Conservation (phyloP, 2,329 filamentous ascomycete genomes). For the Colletotrichum costaricense region DNA sequence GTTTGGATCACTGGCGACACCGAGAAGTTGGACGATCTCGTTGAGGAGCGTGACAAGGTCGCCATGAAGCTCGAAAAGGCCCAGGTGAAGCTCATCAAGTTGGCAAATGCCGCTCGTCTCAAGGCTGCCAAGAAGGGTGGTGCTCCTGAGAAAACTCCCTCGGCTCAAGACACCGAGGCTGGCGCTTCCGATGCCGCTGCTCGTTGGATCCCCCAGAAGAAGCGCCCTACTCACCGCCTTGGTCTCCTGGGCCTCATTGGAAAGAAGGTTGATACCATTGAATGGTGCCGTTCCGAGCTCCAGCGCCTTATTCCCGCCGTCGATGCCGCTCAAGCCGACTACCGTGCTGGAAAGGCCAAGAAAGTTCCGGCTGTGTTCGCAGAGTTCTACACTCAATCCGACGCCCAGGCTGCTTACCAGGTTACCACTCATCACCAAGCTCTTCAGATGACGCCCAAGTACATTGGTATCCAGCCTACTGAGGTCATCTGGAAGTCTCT, state of each 20-base stretch:
- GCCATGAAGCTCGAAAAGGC: constrained; percentile 87
- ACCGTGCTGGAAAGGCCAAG: constrained; percentile 72
- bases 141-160: constrained; percentile 52
- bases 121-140: constrained; percentile 75
- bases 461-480: constrained; percentile 82
- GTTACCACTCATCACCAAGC: constrained; percentile 88
- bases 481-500: constrained; percentile 93
- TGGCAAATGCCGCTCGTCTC: constrained; percentile 77
- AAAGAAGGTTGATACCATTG: constrained; percentile 92
- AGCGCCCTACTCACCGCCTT: constrained; percentile 80
- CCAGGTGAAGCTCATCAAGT: constrained; percentile 86
- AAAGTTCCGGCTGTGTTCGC: constrained; percentile 86
- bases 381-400: constrained; percentile 85
- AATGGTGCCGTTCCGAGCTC: constrained; percentile 84
- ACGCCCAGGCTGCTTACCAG: constrained; percentile 89
- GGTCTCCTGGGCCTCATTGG: constrained; percentile 70
- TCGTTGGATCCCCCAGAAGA: constrained; percentile 78
- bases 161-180: constrained; percentile 72
- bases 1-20: constrained; percentile 87
- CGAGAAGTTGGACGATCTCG: constrained; percentile 81
- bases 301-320: constrained; percentile 77
- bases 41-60: constrained; percentile 83
- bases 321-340: constrained; percentile 73
- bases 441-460: constrained; percentile 86
- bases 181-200: constrained; percentile 74